Percentiles rank a stretch among this genome's conserved stretches.
These are phyloP conservation scores for Pachyrhizus erosus DNA, from an alignment of 306 rosid genomes.

Conservation along the genomic window DNA sequence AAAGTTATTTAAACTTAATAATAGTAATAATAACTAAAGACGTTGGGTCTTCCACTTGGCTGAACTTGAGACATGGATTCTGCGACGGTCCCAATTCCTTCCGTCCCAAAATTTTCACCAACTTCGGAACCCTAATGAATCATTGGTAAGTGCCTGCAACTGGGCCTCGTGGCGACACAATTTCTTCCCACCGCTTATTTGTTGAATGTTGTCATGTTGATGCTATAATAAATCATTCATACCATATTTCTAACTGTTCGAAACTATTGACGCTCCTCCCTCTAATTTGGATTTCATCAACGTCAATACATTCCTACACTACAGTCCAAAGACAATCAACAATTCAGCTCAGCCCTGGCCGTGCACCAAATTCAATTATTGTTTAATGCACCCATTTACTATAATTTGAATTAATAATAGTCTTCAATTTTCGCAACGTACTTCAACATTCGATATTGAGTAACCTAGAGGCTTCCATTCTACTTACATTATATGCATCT, in stretches of 20 bases:
- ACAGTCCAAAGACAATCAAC: neutral
- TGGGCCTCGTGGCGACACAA: neutral
- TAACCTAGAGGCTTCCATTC: too few relatives aligned
- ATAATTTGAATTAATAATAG: too few relatives aligned
- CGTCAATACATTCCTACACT: neutral
- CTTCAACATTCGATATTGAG: neutral
- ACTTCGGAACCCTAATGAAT: too few relatives aligned
- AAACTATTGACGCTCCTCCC: neutral
- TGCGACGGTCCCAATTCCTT: neutral
- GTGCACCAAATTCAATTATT: conserved; percentile 4
- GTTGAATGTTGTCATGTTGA: too few relatives aligned
- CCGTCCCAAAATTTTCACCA: too few relatives aligned
- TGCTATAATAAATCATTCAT: neutral
- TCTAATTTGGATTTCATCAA: neutral
- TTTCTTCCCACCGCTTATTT: neutral
- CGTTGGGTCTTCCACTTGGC: too few relatives aligned
- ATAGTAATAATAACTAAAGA: too few relatives aligned
- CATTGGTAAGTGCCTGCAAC: neutral
- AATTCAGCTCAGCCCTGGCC: neutral
- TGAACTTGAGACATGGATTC: neutral
- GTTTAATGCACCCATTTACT: neutral
- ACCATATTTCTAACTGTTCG: neutral
- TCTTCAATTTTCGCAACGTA: too few relatives aligned
- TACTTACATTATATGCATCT: too few relatives aligned
- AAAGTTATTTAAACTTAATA: too few relatives aligned